A percentile compares a stretch with the other conserved stretches of the same genome.
Conservation (phyloP, 441 rosid genomes). For the Metrosideros polymorpha region DNA sequence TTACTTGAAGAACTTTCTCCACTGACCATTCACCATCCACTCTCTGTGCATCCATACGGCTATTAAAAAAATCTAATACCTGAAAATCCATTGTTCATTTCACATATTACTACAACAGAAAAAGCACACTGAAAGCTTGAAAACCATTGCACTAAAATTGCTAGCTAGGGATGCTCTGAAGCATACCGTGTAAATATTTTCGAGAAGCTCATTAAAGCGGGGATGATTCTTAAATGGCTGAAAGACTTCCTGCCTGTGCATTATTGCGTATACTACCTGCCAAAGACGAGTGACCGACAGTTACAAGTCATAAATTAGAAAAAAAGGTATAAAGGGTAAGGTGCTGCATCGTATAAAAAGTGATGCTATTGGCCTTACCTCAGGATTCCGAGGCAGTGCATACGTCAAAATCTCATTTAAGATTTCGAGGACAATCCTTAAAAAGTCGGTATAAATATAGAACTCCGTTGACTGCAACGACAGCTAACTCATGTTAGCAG, state of each 20-base stretch:
- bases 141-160: not conserved
- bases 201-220: conserved; percentile 83
- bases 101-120: not conserved
- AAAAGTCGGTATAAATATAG: conserved; percentile 93
- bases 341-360: not conserved
- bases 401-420: conserved; percentile 91
- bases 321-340: not conserved
- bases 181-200: conserved; percentile 78
- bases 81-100: conserved; percentile 11
- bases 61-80: conserved; percentile 94
- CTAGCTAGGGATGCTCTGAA: not conserved
- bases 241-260: conserved; percentile 98
- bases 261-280: conserved; percentile 88
- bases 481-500: conserved; percentile 13
- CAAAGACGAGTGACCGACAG: not conserved
- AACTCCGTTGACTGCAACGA: conserved; percentile 76
- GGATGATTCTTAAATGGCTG: conserved; percentile 91
- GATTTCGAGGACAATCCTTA: conserved; percentile 96
- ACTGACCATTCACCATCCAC: conserved; percentile 94
- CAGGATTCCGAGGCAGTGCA: conserved; percentile 94
- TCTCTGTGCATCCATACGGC: conserved; percentile 84
- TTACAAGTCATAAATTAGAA: not conserved
- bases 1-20: conserved; percentile 80
- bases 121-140: not conserved
- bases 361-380: conserved; percentile 34